Percentiles rank a stretch among this genome's conserved stretches.
Evolutionary conservation across 2,329 filamentous ascomycete species (phyloP).

Genomic region (Seiridium unicorne): DNA sequence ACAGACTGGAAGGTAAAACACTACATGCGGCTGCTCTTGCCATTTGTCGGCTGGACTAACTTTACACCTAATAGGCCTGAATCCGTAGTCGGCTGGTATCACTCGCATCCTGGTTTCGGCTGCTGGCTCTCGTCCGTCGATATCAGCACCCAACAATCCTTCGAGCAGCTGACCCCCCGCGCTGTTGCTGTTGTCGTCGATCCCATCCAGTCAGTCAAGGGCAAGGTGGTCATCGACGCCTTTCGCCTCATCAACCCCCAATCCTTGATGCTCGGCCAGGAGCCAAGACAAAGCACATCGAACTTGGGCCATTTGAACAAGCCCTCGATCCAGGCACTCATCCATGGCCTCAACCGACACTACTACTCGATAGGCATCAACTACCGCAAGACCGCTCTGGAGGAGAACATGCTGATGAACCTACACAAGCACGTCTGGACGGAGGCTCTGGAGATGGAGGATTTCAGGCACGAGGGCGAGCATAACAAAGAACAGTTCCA

Average conservation of each 20-base stretch:
- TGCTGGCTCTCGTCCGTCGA: constrained; percentile 99
- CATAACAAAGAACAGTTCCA: constrained; percentile 87
- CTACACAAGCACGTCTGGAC: constrained; percentile 99
- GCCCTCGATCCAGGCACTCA: constrained; percentile 98
- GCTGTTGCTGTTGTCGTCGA: constrained; percentile 98
- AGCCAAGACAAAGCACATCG: constrained; percentile 95
- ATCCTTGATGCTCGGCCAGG: constrained; percentile 95
- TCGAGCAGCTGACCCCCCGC: constrained; percentile 95
- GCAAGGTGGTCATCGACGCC: constrained; percentile 98
- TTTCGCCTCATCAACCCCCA: constrained; percentile 99
- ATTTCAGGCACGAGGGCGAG: constrained; percentile 81
- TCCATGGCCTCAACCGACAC: constrained; percentile 95
- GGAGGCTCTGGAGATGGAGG: constrained; percentile 93
- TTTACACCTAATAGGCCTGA: constrained; percentile 65
- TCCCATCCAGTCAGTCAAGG: constrained; percentile 98
- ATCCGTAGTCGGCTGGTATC: constrained; percentile 98
- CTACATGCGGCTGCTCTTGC: not conserved
- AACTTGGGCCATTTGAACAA: constrained; percentile 98
- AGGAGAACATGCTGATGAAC: constrained; percentile 99
- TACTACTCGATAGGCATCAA: constrained; percentile 99
- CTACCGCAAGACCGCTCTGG: constrained; percentile 94
- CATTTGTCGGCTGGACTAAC: not conserved
- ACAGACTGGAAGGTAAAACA: constrained; percentile 84
- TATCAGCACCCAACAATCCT: constrained; percentile 99
- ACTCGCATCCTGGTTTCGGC: constrained; percentile 97